Percentiles rank a stretch among this genome's conserved stretches.
Evolutionary conservation across 345 rosid genomes (phyloP).

Genomic region (Acer negundo): DNA sequence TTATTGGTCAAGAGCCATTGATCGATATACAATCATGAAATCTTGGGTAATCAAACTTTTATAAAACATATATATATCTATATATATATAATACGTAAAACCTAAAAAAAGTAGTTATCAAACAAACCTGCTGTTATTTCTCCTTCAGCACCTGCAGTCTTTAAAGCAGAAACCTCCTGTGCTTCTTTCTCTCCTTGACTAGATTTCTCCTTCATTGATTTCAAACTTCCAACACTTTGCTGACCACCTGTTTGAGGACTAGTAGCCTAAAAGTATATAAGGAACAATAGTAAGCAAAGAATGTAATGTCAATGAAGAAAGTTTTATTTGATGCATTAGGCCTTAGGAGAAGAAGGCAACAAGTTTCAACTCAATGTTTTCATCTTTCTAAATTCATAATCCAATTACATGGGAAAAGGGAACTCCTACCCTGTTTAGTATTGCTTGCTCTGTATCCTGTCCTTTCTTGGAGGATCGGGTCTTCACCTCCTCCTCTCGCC

Average conservation of each 20-base stretch:
- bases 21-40: neutral
- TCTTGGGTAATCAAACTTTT: neutral
- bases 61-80: neutral
- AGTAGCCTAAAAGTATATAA: conserved; percentile 57
- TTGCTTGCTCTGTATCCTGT: conserved; percentile 77
- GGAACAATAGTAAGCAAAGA: conserved; percentile 11
- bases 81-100: neutral
- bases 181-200: conserved; percentile 56
- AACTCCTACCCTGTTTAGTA: conserved; percentile 64
- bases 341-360: neutral
- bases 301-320: conserved; percentile 1
- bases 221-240: conserved; percentile 73
- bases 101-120: neutral
- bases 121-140: conserved; percentile 89
- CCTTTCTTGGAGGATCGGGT: conserved; percentile 77
- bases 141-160: conserved; percentile 79
- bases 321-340: neutral
- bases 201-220: conserved; percentile 79
- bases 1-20: neutral
- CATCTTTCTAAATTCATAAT: conserved; percentile 5
- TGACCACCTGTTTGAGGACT: conserved; percentile 87
- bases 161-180: conserved; percentile 63
- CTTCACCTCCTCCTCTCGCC: conserved; percentile 93
- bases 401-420: conserved; percentile 20
- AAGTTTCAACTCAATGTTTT: neutral